Evolutionary conservation across 371 early-diverging fungal species (phyloP), one percentile per base, ranked within the genome.

Genomic region (Rhizomucor pusillus): DNA sequence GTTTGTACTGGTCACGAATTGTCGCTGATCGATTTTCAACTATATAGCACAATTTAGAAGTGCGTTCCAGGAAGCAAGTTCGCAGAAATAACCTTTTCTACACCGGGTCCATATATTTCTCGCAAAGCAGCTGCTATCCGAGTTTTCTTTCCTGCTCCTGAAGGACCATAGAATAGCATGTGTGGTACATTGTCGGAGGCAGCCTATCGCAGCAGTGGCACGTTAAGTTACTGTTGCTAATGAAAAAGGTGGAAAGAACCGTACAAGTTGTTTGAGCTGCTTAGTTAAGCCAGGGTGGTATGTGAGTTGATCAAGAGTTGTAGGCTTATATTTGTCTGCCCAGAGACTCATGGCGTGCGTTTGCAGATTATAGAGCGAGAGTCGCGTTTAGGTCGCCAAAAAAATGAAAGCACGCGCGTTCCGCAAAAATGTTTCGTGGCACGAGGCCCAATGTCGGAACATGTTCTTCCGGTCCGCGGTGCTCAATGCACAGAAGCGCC

Each of bases 101-200:
- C 94, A 24, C 90, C 85, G n/a, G 90, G 75, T 9, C 98, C 98
- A 73, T 82, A 98, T 13, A 98, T 74, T 57, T 94, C 93, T 56
- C 86, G 82, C 52, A 93, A 82, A 1, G 90, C 77, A 50, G 90
- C 90, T 37, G 84, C 83, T 37, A 99, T 82, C 33, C 99, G 82
- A 19, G 99, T 99, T 68, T 95, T 96, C 78, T 99, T 99, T 11
- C 99, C 99, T 2, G 92, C 89, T 19, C 99, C 99, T 4, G 92
- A 79, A 11, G 93, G 95, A 1, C 99, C 99, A 78, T 95, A 95
- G 35, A 99, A 84, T 3, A 99, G 81, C 62, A 99, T 64, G 61
- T 99, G 99, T 29, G 99, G 99, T 52, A 99, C 82, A 65, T 96
- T 94, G 9, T 81, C 86, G 3, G 87, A 81, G 11, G 72, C 47